A percentile compares a stretch with the other conserved stretches of the same genome.
phyloP scores from a whole-genome alignment of 2,329 filamentous ascomycete genomes.

The Triangularia verruculosa region DNA sequence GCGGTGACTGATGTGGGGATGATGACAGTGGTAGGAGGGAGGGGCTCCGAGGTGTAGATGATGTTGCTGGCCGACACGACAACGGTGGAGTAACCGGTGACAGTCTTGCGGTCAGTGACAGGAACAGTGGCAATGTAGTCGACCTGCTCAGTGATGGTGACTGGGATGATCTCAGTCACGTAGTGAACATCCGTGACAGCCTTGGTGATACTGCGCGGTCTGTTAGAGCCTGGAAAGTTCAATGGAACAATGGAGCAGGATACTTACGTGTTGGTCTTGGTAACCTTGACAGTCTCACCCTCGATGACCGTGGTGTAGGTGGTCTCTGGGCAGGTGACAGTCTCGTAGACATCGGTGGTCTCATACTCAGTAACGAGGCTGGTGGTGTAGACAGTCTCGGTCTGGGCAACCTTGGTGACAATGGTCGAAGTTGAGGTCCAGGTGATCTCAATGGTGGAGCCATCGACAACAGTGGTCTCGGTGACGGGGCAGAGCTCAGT shows the following conservation, averaged over 20 bases:
- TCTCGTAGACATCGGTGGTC: conserved; percentile 38
- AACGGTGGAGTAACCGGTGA: conserved; percentile 37
- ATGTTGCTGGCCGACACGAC: conserved; percentile 33
- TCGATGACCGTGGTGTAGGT: conserved; percentile 43
- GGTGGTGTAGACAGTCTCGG: conserved; percentile 36
- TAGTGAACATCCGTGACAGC: conserved; percentile 37
- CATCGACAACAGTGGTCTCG: conserved; percentile 42
- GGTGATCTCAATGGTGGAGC: conserved; percentile 39
- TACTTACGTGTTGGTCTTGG: conserved; percentile 39
- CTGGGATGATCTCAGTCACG: conserved; percentile 39
- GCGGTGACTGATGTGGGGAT: conserved; percentile 33
- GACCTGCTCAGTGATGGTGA: conserved; percentile 39
- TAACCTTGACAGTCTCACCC: conserved; percentile 41
- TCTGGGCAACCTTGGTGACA: conserved; percentile 32
- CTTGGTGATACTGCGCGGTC: conserved; percentile 33
- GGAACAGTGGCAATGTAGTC: conserved; percentile 42
- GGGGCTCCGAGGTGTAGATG: conserved; percentile 26
- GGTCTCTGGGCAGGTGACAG: conserved; percentile 39
- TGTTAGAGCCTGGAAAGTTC: neutral
- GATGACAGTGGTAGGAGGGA: conserved; percentile 31
- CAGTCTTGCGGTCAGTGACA: conserved; percentile 32
- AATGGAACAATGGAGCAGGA: neutral
- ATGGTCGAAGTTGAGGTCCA: conserved; percentile 41
- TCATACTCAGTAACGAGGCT: conserved; percentile 33
- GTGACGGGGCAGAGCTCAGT: conserved; percentile 47